Evolutionary conservation across 1,139 yeast genomes (phyloP).

Genomic region (Candida dubliniensis): DNA sequence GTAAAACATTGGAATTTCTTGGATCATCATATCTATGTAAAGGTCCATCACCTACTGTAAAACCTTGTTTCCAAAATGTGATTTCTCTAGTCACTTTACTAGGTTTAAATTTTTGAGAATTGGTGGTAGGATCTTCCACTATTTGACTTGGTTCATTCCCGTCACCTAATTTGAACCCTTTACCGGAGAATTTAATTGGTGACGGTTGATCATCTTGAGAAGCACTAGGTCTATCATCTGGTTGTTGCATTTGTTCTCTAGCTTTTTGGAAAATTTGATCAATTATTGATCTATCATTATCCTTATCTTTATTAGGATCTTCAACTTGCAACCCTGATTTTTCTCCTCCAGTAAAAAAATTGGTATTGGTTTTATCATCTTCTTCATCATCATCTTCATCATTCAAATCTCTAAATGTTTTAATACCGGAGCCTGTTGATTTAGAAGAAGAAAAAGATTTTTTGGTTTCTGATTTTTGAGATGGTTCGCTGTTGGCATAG

Average conservation of each 20-base stretch:
- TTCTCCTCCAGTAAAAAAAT: slow-evolving; percentile 93
- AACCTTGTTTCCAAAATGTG: slow-evolving; percentile 96
- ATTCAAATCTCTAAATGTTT: slow-evolving; percentile 55
- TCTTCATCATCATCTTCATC: slow-evolving; percentile 47
- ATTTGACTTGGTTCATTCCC: slow-evolving; percentile 49
- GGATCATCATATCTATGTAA: slow-evolving; percentile 90
- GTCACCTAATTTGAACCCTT: slow-evolving; percentile 80
- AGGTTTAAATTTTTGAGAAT: slow-evolving; percentile 23
- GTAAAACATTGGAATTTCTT: slow-evolving; percentile 68
- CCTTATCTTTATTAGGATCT: slow-evolving; percentile 66
- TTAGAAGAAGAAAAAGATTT: slow-evolving; percentile 1
- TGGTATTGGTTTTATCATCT: slow-evolving; percentile 66
- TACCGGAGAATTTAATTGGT: slow-evolving; percentile 51
- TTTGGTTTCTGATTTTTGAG: slow-evolving; percentile 4
- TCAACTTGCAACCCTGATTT: slow-evolving; percentile 93
- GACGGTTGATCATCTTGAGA: slow-evolving; percentile 16
- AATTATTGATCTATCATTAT: slow-evolving; percentile 42
- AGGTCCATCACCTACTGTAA: slow-evolving; percentile 89
- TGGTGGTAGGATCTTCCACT: slow-evolving; percentile 31
- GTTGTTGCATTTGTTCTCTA: slow-evolving; percentile 42
- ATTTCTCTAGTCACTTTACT: slow-evolving; percentile 68
- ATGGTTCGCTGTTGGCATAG: slow-evolving; percentile 24
- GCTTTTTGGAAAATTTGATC: slow-evolving; percentile 50
- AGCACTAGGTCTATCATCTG: slow-evolving; percentile 47
- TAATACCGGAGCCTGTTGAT: slow-evolving; percentile 21